Evolutionary conservation across 1,284 basidiomycete genomes (phyloP), one percentile per base, ranked within the genome.

Genomic region (Anthracocystis walkeri): DNA sequence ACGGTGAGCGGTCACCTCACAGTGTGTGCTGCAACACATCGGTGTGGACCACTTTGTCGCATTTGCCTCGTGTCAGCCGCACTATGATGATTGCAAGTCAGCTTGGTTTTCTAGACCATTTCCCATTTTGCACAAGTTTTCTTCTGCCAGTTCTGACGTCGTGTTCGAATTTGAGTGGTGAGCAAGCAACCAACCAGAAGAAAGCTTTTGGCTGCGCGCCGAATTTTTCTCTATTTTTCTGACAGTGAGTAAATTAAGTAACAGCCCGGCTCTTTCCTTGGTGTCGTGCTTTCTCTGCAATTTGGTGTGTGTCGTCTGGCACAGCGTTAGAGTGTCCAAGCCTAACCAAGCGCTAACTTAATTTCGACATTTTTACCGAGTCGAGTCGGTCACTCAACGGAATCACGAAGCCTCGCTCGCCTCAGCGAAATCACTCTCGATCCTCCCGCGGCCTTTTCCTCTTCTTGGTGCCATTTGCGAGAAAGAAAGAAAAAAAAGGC

Each of bases 131-230:
- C 21, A 23, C 46, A 25, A 4, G n/a, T 29, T 18, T 5, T 33
- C 23, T 33, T 50, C 20, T 14, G n/a, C 21, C 20, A 44, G 21
- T 51, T 51, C 48, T 49, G 48, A 49, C 48, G 48, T 49, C 48
- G 27, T 48, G 21, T 49, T 49, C 29, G 48, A 49, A 49, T 33
- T 49, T 33, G 49, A 23, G 33, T 35, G 29, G 31, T 51, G 49
- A 38, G 49, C n/a, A 6, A 14, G 21, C 16, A 51, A 27, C 49
- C 49, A 51, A 51, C 49, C 49, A 51, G 49, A 51, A 38, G n/a
- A 33, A 16, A 12, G 31, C 49, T 51, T 51, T 51, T 23, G 11
- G 42, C 21, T 20, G 31, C 33, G 48, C 29, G 48, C 48, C 46
- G 16, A 49, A 31, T 3, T 20, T 18, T 7, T 41, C n/a, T 41